Conservation (phyloP, 2,329 filamentous ascomycete species). For the Camptophora hylomeconis region DNA sequence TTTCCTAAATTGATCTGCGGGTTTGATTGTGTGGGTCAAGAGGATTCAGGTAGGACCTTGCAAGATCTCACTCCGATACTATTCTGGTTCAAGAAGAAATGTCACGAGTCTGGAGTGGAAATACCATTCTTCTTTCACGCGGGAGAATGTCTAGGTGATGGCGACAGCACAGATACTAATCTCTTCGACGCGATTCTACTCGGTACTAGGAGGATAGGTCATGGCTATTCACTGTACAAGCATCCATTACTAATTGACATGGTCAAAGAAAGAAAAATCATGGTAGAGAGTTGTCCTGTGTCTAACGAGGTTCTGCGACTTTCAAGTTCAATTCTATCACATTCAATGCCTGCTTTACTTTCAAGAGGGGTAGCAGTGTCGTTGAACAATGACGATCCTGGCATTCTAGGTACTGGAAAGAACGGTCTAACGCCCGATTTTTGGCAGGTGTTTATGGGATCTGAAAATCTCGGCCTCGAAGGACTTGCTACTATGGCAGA, state of each 20-base stretch:
- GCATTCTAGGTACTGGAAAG: conserved; percentile 70
- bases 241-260: conserved; percentile 82
- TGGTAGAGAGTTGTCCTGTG: conserved; percentile 82
- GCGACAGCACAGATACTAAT: conserved; percentile 65
- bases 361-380: conserved; percentile 73
- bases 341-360: conserved; percentile 72
- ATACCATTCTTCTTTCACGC: conserved; percentile 96
- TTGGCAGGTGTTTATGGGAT: conserved; percentile 83
- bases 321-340: conserved; percentile 60
- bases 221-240: conserved; percentile 79
- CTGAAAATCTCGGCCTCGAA: conserved; percentile 79
- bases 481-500: conserved; percentile 78
- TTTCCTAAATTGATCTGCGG: conserved; percentile 72
- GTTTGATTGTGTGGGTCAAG: conserved; percentile 82
- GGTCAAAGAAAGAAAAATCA: conserved; percentile 75
- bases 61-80: conserved; percentile 67
- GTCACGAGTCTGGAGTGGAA: conserved; percentile 60
- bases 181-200: conserved; percentile 81
- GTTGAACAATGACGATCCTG: conserved; percentile 83
- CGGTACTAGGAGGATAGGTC: conserved; percentile 77
- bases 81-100: conserved; percentile 88
- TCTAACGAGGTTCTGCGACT: conserved; percentile 78
- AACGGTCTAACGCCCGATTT: conserved; percentile 84
- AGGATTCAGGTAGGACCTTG: conserved; percentile 65
- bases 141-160: conserved; percentile 73